phyloP scores from a whole-genome alignment of 1,284 basidiomycete species.

The Cerioporus squamosus region DNA sequence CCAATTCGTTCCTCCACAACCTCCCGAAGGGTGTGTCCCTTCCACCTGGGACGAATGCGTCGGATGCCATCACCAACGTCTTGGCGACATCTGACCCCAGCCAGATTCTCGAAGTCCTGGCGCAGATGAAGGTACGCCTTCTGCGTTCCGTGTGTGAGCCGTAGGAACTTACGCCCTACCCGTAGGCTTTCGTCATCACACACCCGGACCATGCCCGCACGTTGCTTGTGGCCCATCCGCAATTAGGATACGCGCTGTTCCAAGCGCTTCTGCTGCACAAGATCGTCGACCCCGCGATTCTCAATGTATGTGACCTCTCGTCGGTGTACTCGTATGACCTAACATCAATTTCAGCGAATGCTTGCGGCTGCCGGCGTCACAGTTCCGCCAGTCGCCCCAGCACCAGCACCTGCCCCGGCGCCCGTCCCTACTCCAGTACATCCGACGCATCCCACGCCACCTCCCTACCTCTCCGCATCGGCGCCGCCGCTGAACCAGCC shows the following conservation, averaged over 20 bases:
- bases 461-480: no score
- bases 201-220: conserved; percentile 90
- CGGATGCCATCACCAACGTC: conserved; percentile 89
- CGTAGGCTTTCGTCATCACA: conserved; percentile 84
- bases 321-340: background rate
- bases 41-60: conserved; percentile 71
- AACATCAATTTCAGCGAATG: conserved; percentile 54
- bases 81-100: conserved; percentile 84
- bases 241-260: no score
- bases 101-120: conserved; percentile 94
- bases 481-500: no score
- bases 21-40: conserved; percentile 83
- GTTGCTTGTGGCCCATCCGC: conserved; percentile 85
- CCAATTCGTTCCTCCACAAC: conserved; percentile 60
- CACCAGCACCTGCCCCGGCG: no score
- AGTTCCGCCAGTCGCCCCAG: no score
- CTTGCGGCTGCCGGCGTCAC: conserved; percentile 51
- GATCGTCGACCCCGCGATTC: no score
- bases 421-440: no score
- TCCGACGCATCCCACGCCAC: no score
- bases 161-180: background rate
- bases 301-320: no score
- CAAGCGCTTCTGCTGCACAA: no score
- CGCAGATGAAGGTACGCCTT: conserved; percentile 91
- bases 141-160: background rate